Evolutionary conservation across 2,329 filamentous ascomycete species (phyloP).

Genomic region (Penicillium olsonii): DNA sequence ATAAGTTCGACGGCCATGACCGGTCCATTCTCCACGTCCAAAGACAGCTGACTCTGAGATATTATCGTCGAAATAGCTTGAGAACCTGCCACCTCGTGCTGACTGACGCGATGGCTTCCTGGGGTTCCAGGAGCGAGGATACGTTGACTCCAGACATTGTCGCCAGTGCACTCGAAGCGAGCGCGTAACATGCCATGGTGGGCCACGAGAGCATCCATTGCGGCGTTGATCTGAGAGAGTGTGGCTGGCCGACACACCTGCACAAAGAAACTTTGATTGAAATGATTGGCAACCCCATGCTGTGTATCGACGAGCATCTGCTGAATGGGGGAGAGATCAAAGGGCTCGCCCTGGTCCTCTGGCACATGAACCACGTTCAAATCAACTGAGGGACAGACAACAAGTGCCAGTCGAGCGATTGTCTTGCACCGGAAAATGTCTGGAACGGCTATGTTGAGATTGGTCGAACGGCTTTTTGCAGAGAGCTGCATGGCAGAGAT

Average conservation of each 20-base stretch:
- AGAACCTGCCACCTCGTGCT: background rate
- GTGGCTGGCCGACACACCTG: background rate
- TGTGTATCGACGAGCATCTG: slow-evolving; percentile 8
- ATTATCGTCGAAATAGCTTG: background rate
- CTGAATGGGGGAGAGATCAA: slow-evolving; percentile 15
- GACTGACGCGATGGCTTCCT: background rate
- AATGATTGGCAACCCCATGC: slow-evolving; percentile 7
- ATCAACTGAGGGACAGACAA: background rate
- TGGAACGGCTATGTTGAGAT: background rate
- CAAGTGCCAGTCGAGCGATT: background rate
- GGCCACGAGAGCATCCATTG: background rate
- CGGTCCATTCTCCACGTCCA: slow-evolving; percentile 10
- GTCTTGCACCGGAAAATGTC: background rate
- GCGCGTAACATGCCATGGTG: slow-evolving; percentile 21
- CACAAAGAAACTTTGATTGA: slow-evolving; percentile 16
- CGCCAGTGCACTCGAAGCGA: slow-evolving; percentile 7
- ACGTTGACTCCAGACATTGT: background rate
- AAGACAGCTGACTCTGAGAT: background rate
- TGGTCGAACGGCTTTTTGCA: background rate
- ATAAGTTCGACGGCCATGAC: slow-evolving; percentile 23
- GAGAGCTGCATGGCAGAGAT: background rate
- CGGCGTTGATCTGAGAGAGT: slow-evolving; percentile 2
- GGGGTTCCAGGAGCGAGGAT: slow-evolving; percentile 3
- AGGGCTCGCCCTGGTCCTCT: background rate
- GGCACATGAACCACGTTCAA: background rate